Evolutionary conservation across 2,329 filamentous ascomycete genomes (phyloP), one percentile per base, ranked within the genome.

Genomic region (Aspergillus persii): DNA sequence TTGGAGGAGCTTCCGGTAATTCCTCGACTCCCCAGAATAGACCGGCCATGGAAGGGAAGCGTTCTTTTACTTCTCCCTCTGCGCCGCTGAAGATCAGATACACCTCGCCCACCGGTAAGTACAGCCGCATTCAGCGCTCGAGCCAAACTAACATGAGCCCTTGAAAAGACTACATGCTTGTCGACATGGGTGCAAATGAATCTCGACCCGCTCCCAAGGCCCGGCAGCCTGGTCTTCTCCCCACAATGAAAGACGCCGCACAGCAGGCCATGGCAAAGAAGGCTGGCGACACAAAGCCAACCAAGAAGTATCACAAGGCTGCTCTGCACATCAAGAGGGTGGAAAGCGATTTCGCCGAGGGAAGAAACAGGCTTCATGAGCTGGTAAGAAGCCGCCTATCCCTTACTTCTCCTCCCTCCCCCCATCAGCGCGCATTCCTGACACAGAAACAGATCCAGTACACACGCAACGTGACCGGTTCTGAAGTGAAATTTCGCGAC

Each of bases 381-480:
- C 50, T 63, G 58, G 63, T 64, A 41, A 56, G 44, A 50, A n/a
- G 8, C 44, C 39, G 9, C 27, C 31, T 7, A 30, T 8, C 12
- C 15, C 31, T 31, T 31, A 27, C 8, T 30, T 30, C 11, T 39
- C 3, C 12, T n/a, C 36, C 11, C 33, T 36, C 8, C 11, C 33
- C 12, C 8, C 3, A 8, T 36, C 33, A 36, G 15, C 11, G 33
- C 33, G 15, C 2, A 3, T 9, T 4, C 36, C 36, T 41, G 8
- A 41, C 36, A 6, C 12, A 41, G 36, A 41, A 8, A 30, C 33
- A 57, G 63, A 53, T 63, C 18, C 46, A 41, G 6, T 61, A 64
- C 39, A 41, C 65, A 53, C 63, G 63, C 56, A 44, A 58, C n/a
- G 48, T 59, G 41, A 67, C 66, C 9, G 58, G 57, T 4, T 66